Conservation (phyloP, 2,329 filamentous ascomycete species). For the Fusarium compactum region DNA sequence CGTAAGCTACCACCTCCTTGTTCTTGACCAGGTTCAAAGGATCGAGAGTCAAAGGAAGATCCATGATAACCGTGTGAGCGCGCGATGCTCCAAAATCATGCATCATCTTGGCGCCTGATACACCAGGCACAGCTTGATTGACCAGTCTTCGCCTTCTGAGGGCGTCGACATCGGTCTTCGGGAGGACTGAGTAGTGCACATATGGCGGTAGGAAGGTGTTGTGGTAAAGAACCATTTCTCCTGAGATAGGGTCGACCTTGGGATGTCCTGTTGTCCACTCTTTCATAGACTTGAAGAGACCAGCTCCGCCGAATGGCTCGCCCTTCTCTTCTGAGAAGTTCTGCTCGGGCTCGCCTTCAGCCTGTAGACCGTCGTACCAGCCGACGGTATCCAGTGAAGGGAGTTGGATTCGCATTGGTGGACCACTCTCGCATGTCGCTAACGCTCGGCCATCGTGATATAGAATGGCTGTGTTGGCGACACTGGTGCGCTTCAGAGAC, state of each 20-base stretch:
- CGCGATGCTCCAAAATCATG: constrained; percentile 79
- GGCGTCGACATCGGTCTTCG: fast-evolving
- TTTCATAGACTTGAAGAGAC: constrained; percentile 70
- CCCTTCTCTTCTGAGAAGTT: fast-evolving
- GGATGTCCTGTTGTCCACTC: constrained; percentile 80
- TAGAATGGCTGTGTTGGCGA: constrained; percentile 74
- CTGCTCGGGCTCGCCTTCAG: constrained; percentile 60
- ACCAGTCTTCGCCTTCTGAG: constrained; percentile 15
- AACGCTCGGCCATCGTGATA: constrained; percentile 77
- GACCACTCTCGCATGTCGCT: constrained; percentile 78
- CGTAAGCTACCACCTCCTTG: constrained; percentile 68
- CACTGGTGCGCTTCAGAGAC: constrained; percentile 75
- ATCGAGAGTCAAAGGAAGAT: constrained; percentile 74
- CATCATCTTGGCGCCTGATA: constrained; percentile 77
- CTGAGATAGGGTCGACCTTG: constrained; percentile 72
- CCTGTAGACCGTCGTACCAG: constrained; percentile 73
- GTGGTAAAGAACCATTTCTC: constrained; percentile 76
- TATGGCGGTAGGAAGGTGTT: constrained; percentile 74
- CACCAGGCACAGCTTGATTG: constrained; percentile 65
- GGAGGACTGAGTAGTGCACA: constrained; percentile 70
- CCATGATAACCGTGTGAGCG: constrained; percentile 74
- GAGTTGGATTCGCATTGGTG: constrained; percentile 73
- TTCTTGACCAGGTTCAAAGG: constrained; percentile 70
- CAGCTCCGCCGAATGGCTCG: constrained; percentile 64
- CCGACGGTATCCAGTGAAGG: constrained; percentile 75